phyloP scores from a whole-genome alignment of 2,329 filamentous ascomycete species.

The Fusarium guadeloupense region DNA sequence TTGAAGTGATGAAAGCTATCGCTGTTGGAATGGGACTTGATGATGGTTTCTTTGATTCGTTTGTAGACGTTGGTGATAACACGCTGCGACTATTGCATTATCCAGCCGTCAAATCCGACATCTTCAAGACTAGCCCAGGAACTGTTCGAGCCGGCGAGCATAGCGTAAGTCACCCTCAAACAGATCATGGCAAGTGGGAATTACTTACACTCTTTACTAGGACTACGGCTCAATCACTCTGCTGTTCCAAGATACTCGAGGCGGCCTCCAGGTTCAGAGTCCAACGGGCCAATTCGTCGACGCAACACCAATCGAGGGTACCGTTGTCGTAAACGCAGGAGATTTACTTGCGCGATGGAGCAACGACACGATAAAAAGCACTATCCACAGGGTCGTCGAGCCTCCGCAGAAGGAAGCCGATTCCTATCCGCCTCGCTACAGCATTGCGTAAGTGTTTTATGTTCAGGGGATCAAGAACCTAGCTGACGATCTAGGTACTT shows the following conservation, averaged over 20 bases:
- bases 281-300: slow-evolving; percentile 83
- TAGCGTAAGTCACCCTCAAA: slow-evolving; percentile 53
- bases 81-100: slow-evolving; percentile 81
- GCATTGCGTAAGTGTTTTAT: slow-evolving; percentile 72
- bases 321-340: slow-evolving; percentile 89
- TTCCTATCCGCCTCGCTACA: slow-evolving; percentile 80
- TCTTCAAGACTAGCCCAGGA: slow-evolving; percentile 72
- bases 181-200: neutral
- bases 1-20: slow-evolving; percentile 83
- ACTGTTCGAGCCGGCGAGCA: slow-evolving; percentile 83
- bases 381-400: slow-evolving; percentile 89
- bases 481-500: slow-evolving; percentile 70
- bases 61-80: slow-evolving; percentile 75
- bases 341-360: slow-evolving; percentile 89
- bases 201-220: slow-evolving; percentile 31
- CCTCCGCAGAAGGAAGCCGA: slow-evolving; percentile 69
- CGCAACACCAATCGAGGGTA: slow-evolving; percentile 81
- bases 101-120: slow-evolving; percentile 70
- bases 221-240: slow-evolving; percentile 70
- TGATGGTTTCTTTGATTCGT: slow-evolving; percentile 78
- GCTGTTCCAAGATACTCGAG: slow-evolving; percentile 67
- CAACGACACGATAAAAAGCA: slow-evolving; percentile 91
- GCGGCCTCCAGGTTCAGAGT: slow-evolving; percentile 69
- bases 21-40: slow-evolving; percentile 81
- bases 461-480: too few species aligned